Evolutionary conservation across 352 stramenopile genomes (phyloP), one percentile per base, ranked within the genome.

Genomic region (Phytopythium chamaehyphon): DNA sequence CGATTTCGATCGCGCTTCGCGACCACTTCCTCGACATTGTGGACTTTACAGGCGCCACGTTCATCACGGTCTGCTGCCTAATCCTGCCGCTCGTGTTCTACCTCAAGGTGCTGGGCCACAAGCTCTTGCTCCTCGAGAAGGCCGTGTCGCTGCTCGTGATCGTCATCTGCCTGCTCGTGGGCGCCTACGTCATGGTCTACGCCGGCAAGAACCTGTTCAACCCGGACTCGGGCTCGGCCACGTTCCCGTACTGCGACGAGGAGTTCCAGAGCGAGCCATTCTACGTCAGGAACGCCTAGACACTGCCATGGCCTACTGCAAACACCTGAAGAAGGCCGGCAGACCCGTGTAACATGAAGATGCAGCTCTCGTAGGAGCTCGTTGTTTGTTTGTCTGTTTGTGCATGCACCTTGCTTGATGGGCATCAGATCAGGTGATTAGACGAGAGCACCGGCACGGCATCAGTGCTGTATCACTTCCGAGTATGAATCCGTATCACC

Each of bases 21-120:
- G 26, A 54, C 37, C 47, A 54, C 37, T 54, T 54, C 47, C 47
- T 57, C 36, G 64, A 69, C 39, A 42, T 73, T 21, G 43, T 57
- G 9, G 64, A 73, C 50, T 73, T 73, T 18, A 59, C 58, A 12
- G 64, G 64, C 28, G 59, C 64, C 14, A 66, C 60, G 10, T 39
- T 47, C 48, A 64, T 54, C 38, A 50, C 38, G 3, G 42, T 62
- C 16, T 62, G 37, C 47, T 73, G 51, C 48, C 68, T 69, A 36
- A 62, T 69, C 24, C 49, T 69, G 6, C 60, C 62, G 15, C 55
- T 64, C 21, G 42, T 55, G 12, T 66, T 73, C 46, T 73, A 69
- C 54, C 38, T 69, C 43, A 61, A 61, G 48, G 40, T 45, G 53
- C 36, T 60, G 50, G 38, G 43, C 26, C 11, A 58, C 22, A 48